Evolutionary conservation across 208 protist species (phyloP), one percentile per base, ranked within the genome.

Genomic region (Crithidia expoeki): DNA sequence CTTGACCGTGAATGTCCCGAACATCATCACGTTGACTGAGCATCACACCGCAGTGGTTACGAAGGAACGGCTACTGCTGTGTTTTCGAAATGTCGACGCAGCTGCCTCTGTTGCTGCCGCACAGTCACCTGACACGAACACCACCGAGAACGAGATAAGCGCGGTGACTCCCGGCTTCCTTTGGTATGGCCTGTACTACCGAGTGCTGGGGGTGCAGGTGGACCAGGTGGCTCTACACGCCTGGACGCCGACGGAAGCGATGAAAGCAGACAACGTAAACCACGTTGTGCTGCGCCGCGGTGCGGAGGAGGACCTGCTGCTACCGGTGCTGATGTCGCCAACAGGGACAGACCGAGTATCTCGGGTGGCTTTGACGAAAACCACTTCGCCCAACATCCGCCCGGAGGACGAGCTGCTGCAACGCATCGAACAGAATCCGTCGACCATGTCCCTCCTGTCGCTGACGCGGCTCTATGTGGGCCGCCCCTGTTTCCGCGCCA

Each of bases 231-330:
- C 72, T 2, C 58, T 80, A n/a, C 88, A 91, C 64, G 27, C 57
- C 30, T 75, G 69, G 76, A 66, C 55, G n/a, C 70, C 60, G 12
- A 73, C 65, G 23, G 57, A 2, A 2, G 76, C 73, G 30, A 80
- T 81, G 68, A 56, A 61, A 66, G 33, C 56, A 38, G 76, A 73
- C 32, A 76, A 74, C 44, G 34, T 92, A 7, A 52, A 74, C 12
- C 73, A 88, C 14, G 59, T 93, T 7, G 62, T 93, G 38, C 63
- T 93, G 58, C 81, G 84, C 46, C 87, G 84, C 34, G 70, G 68
- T 27, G 62, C 53, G 14, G 57, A 55, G 30, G 81, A 86, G 47
- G 63, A 79, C n/a, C 57, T 93, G 47, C 50, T 88, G 40, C 77
- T 93, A 16, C 42, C 77, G 12, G 62, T 88, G 27, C 53, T 44